phyloP scores from a whole-genome alignment of 2,329 filamentous ascomycete species.

The Pseudomassariella vexata region DNA sequence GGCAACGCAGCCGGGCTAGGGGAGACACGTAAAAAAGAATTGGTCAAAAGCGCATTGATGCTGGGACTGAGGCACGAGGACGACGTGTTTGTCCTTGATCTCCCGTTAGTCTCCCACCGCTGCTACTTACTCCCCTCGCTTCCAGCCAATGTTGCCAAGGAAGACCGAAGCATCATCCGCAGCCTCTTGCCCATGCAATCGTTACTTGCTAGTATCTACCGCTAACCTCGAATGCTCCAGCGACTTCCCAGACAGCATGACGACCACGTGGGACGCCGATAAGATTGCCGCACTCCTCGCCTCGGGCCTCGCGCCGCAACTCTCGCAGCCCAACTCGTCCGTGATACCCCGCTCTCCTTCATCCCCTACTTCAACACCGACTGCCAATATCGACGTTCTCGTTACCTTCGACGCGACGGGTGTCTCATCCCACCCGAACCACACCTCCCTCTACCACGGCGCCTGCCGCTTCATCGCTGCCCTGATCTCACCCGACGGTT shows the following conservation, averaged over 20 bases:
- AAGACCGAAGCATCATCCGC: too few relatives aligned
- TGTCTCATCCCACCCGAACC: slow-evolving; percentile 87
- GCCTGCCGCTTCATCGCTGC: slow-evolving; percentile 65
- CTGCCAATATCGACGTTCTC: slow-evolving; percentile 67
- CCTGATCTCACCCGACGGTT: slow-evolving; percentile 61
- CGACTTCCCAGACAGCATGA: slow-evolving; percentile 89
- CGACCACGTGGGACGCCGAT: slow-evolving; percentile 64
- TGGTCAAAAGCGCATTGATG: slow-evolving; percentile 70
- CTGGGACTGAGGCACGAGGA: slow-evolving; percentile 70
- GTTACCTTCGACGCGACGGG: slow-evolving; percentile 85
- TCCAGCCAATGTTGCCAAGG: too few relatives aligned
- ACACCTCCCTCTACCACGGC: slow-evolving; percentile 82
- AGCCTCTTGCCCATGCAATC: slow-evolving; percentile 5
- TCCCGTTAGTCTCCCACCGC: slow-evolving; percentile 45
- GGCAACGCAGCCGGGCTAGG: slow-evolving; percentile 86
- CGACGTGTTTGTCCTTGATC: slow-evolving; percentile 82
- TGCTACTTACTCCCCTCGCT: background rate
- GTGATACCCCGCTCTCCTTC: too few relatives aligned
- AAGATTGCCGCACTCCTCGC: slow-evolving; percentile 67
- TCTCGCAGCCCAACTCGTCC: slow-evolving; percentile 22
- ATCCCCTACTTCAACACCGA: slow-evolving; percentile 30
- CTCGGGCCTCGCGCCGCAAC: slow-evolving; percentile 66
- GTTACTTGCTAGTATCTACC: too few relatives aligned
- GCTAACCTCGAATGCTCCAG: slow-evolving; percentile 15
- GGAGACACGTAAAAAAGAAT: slow-evolving; percentile 73